These are phyloP conservation scores for Thelonectria blattea DNA, from an alignment of 2,329 filamentous ascomycete genomes.

Conservation along the genomic window DNA sequence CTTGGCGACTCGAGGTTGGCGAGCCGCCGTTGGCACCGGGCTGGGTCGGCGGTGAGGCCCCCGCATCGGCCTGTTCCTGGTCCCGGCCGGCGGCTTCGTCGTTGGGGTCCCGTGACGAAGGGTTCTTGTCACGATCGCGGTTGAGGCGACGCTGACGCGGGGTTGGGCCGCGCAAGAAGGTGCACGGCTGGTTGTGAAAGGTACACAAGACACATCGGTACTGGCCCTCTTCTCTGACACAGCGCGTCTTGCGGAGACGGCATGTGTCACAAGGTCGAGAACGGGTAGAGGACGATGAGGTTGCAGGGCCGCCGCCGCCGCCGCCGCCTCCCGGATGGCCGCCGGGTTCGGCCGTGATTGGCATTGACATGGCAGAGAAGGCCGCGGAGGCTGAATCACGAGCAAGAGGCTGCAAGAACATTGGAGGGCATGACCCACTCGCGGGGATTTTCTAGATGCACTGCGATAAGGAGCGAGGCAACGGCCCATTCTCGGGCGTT, in stretches of 20 bases:
- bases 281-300: conserved; percentile 24
- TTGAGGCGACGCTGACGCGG: conserved; percentile 40
- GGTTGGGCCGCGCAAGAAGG: conserved; percentile 57
- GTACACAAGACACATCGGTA: conserved; percentile 68
- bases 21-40: conserved; percentile 23
- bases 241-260: conserved; percentile 68
- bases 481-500: conserved; percentile 30
- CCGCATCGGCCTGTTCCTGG: conserved; percentile 10
- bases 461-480: conserved; percentile 31
- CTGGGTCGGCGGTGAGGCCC: conserved; percentile 26
- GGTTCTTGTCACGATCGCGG: conserved; percentile 27
- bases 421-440: conserved; percentile 30
- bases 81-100: conserved; percentile 23
- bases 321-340: conserved; percentile 19
- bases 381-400: conserved; percentile 24
- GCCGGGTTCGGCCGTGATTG: conserved; percentile 25
- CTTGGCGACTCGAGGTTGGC: conserved; percentile 33
- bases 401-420: conserved; percentile 34
- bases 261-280: conserved; percentile 67
- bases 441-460: conserved; percentile 29
- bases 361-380: conserved; percentile 23
- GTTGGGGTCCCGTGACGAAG: conserved; percentile 23
- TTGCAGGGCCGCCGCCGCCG: conserved; percentile 13
- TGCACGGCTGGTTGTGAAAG: conserved; percentile 71
- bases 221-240: conserved; percentile 65